Conservation (phyloP, 2,329 filamentous ascomycete genomes). For the Helotiales sp. region DNA sequence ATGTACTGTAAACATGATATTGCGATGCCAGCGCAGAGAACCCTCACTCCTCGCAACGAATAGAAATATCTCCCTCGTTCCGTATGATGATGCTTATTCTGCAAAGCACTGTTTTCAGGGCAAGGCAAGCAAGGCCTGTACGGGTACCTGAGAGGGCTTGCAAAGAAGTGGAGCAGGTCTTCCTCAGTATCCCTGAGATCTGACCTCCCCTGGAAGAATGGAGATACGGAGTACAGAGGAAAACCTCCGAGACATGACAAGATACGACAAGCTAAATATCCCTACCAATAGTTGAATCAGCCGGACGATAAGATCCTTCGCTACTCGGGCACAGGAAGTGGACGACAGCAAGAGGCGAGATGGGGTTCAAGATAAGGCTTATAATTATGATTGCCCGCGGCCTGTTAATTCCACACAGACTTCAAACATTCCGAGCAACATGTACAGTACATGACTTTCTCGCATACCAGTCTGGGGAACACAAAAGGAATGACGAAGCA, state of each 20-base stretch:
- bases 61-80: neutral
- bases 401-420: slow-evolving; percentile 21
- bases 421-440: slow-evolving; percentile 28
- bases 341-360: neutral
- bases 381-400: slow-evolving; percentile 20
- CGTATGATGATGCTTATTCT: neutral
- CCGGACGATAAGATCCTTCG: neutral
- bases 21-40: neutral
- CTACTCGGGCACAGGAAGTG: neutral
- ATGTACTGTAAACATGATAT: neutral
- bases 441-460: neutral
- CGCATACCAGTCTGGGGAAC: neutral
- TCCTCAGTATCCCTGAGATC: slow-evolving; percentile 2
- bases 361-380: neutral
- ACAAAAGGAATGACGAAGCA: neutral
- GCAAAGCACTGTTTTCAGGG: neutral
- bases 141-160: neutral
- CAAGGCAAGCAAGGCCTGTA: neutral
- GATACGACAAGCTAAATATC: neutral
- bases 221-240: neutral
- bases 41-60: neutral
- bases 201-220: neutral
- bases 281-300: neutral
- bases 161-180: neutral
- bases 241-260: slow-evolving; percentile 7